A percentile compares a stretch with the other conserved stretches of the same genome.
These are phyloP conservation scores for Phallus indusiatus DNA, from an alignment of 768 basidiomycete species.

Conservation along the genomic window DNA sequence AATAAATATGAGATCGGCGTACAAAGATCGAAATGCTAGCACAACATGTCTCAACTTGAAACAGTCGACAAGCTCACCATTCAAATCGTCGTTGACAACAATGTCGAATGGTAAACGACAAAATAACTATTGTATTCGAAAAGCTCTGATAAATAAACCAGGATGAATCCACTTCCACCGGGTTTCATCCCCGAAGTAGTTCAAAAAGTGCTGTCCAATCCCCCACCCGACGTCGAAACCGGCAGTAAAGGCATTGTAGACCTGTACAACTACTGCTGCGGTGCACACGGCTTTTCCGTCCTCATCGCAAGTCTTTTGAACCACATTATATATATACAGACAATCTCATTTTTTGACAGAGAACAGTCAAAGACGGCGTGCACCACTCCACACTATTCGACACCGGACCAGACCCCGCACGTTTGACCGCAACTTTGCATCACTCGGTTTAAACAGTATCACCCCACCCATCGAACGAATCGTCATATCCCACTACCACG, in stretches of 20 bases:
- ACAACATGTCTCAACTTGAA: not conserved
- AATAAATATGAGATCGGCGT: too few relatives aligned
- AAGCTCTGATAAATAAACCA: too few relatives aligned
- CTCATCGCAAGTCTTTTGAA: constrained; percentile 45
- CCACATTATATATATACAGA: not conserved
- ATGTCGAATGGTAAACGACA: constrained; percentile 76
- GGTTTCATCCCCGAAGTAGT: constrained; percentile 67
- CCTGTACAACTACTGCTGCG: constrained; percentile 65
- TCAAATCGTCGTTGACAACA: constrained; percentile 69
- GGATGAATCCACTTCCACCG: constrained; percentile 73
- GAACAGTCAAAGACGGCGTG: constrained; percentile 34
- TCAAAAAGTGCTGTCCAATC: constrained; percentile 47
- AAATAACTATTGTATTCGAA: too few relatives aligned
- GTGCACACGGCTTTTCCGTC: constrained; percentile 76
- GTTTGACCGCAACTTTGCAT: constrained; percentile 60
- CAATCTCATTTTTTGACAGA: constrained; percentile 35
- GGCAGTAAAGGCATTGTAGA: constrained; percentile 54
- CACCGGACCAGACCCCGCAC: constrained; percentile 72
- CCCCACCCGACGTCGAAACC: constrained; percentile 33
- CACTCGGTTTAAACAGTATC: constrained; percentile 43
- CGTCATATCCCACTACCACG: constrained; percentile 43
- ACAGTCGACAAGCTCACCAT: constrained; percentile 33
- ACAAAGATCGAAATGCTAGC: too few relatives aligned
- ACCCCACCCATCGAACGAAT: constrained; percentile 45
- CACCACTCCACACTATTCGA: constrained; percentile 65